Base-by-base conservation (phyloP, 2,329 filamentous ascomycete species). In the Dothistroma pini region DNA sequence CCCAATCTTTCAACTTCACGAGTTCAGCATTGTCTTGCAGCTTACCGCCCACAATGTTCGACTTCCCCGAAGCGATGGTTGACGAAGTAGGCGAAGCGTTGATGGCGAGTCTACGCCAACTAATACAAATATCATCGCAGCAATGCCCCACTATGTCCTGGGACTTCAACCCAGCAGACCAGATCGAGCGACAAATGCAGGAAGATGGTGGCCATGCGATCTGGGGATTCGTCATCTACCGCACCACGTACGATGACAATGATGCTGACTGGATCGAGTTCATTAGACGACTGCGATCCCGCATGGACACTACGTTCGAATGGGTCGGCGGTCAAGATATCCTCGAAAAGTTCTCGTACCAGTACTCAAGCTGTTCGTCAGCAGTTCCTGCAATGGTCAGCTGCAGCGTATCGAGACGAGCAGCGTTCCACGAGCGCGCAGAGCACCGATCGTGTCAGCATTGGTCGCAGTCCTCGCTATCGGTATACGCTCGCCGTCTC, bases 161-260 rank as follows among this genome's bases (percentile, higher is more conserved):
- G 21, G 48, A 29, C 6, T 10, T 51, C 48, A 51, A 29, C 11
- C 48, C 29, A 12, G 48, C 21, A 51, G 66, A 65, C 53, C 60
- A 58, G 19, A 57, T 65, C 35, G 60, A 68, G 51, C 41, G 62
- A 8, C 54, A 61, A 29, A 52, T 68, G 2, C 60, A 64, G 59
- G 48, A 51, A 22, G 64, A 66, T 35, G n/a, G n/a, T n/a, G 59
- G 48, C 19, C 60, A 65, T 47, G 44, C 59, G 19, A 62, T 55
- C 34, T 68, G n/a, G n/a, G n/a, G n/a, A n/a, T n/a, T n/a, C n/a
- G n/a, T n/a, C 21, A 63, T 67, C 49, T 67, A 68, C 41, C 59
- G 66, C 22, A 64, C 61, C 21, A 64, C 55, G 8, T 68, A 67
- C n/a, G n/a, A n/a, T 55, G 32, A 49, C 21, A 63, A 52, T 34